phyloP scores from a whole-genome alignment of 331 rosid genomes.

The Prunus yedoensis region DNA sequence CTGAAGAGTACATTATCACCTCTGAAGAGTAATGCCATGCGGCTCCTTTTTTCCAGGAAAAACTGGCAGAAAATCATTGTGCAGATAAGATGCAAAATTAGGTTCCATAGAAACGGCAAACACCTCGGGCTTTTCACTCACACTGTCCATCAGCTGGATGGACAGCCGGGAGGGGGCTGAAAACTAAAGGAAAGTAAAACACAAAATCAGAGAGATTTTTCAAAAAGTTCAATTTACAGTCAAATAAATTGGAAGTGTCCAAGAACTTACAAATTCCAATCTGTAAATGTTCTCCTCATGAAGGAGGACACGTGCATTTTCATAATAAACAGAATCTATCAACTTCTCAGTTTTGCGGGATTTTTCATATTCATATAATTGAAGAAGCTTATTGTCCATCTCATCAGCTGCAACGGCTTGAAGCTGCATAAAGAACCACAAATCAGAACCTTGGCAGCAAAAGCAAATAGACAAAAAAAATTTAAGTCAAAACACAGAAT shows the following conservation, averaged over 20 bases:
- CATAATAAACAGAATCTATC: conserved; percentile 74
- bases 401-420: conserved; percentile 86
- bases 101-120: conserved; percentile 95
- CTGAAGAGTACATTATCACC: conserved; percentile 42
- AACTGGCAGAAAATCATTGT: conserved; percentile 67
- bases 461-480: neutral
- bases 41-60: conserved; percentile 69
- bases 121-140: conserved; percentile 81
- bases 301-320: conserved; percentile 84
- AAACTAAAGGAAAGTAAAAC: conserved; percentile 39
- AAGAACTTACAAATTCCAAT: conserved; percentile 69
- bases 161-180: conserved; percentile 53
- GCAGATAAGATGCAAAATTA: conserved; percentile 75
- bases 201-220: neutral
- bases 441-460: conserved; percentile 25
- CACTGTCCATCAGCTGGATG: conserved; percentile 89
- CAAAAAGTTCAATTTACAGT: neutral
- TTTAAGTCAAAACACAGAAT: neutral
- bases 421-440: conserved; percentile 59
- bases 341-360: conserved; percentile 74
- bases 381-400: conserved; percentile 79
- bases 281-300: conserved; percentile 91
- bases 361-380: conserved; percentile 79
- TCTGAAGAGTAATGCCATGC: conserved; percentile 64
- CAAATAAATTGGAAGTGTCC: neutral